A percentile compares a stretch with the other conserved stretches of the same genome.
Evolutionary conservation across 2,329 filamentous ascomycete genomes (phyloP).

Genomic region (Ophiocordyceps sinensis): DNA sequence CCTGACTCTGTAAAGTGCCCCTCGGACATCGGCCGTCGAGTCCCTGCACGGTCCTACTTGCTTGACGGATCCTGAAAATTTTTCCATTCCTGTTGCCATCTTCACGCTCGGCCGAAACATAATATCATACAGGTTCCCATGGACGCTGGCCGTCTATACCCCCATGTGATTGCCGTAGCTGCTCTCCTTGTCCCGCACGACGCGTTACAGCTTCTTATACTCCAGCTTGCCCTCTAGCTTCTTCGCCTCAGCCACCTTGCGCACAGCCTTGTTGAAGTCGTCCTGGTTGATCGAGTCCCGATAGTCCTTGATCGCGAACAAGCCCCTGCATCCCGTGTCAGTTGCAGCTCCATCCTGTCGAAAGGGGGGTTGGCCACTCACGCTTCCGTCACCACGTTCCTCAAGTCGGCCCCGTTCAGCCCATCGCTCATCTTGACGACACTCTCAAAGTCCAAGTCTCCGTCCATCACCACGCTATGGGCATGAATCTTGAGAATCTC

Average conservation of each 20-base stretch:
- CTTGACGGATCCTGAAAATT: too few species aligned
- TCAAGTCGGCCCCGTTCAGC: conserved; percentile 89
- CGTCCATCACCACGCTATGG: conserved; percentile 71
- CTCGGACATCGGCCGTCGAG: too few species aligned
- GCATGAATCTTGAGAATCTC: conserved; percentile 99
- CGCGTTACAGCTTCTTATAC: conserved; percentile 74
- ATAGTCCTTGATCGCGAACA: conserved; percentile 98
- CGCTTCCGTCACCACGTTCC: conserved; percentile 98
- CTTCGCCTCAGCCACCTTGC: conserved; percentile 95
- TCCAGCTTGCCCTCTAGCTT: conserved; percentile 97
- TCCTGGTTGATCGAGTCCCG: conserved; percentile 93
- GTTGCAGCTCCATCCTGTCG: not conserved
- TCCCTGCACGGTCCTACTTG: too few species aligned
- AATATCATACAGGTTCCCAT: too few species aligned
- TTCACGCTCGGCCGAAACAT: too few species aligned
- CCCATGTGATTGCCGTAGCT: not conserved
- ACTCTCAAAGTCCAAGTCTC: conserved; percentile 96
- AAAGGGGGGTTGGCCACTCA: conserved; percentile 35
- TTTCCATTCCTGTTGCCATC: too few species aligned
- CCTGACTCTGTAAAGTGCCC: too few species aligned
- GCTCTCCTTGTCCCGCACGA: not conserved
- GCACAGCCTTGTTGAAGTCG: conserved; percentile 97
- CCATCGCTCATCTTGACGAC: conserved; percentile 99
- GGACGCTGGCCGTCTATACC: too few species aligned
- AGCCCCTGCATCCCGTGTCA: conserved; percentile 40